Evolutionary conservation across 1,284 basidiomycete species (phyloP).

Genomic region (Cutaneotrichosporon sp.): DNA sequence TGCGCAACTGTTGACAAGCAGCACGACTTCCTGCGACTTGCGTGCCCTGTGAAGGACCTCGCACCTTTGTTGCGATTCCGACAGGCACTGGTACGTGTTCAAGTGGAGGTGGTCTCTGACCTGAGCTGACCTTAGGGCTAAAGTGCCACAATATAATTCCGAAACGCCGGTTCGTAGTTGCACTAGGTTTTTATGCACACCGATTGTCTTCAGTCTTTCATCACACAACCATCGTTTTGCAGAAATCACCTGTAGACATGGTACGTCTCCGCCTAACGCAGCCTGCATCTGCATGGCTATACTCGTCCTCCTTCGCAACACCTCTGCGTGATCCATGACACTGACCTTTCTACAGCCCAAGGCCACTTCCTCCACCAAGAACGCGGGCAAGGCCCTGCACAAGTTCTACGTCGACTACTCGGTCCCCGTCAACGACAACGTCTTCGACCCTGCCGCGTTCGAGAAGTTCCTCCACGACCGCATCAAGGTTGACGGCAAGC

Average conservation of each 20-base stretch:
- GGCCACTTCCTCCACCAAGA: slow-evolving; percentile 46
- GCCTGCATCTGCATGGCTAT: slow-evolving; percentile 5
- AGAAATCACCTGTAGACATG: slow-evolving; percentile 30
- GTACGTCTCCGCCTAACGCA: slow-evolving; percentile 14
- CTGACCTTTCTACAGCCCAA: slow-evolving; percentile 41
- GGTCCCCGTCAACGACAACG: slow-evolving; percentile 83
- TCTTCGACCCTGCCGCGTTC: slow-evolving; percentile 88
- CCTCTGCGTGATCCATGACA: neutral
- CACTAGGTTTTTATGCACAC: too few relatives aligned
- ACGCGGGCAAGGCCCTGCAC: slow-evolving; percentile 69
- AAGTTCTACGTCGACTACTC: slow-evolving; percentile 96
- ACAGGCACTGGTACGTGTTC: slow-evolving; percentile 31
- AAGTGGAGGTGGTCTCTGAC: neutral
- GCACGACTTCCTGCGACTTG: slow-evolving; percentile 47
- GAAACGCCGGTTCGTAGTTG: neutral
- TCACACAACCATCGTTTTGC: slow-evolving; percentile 22
- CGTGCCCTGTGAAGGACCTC: slow-evolving; percentile 40
- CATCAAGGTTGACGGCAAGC: slow-evolving; percentile 71
- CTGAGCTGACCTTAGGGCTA: neutral
- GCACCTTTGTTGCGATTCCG: slow-evolving; percentile 45
- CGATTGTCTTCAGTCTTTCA: too few relatives aligned
- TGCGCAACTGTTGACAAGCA: slow-evolving; percentile 15
- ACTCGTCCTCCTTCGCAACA: neutral
- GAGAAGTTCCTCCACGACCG: slow-evolving; percentile 93
- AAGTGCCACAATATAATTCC: neutral